Evolutionary conservation across 2,329 filamentous ascomycete genomes (phyloP).

Genomic region (Trichoderma lentiforme): DNA sequence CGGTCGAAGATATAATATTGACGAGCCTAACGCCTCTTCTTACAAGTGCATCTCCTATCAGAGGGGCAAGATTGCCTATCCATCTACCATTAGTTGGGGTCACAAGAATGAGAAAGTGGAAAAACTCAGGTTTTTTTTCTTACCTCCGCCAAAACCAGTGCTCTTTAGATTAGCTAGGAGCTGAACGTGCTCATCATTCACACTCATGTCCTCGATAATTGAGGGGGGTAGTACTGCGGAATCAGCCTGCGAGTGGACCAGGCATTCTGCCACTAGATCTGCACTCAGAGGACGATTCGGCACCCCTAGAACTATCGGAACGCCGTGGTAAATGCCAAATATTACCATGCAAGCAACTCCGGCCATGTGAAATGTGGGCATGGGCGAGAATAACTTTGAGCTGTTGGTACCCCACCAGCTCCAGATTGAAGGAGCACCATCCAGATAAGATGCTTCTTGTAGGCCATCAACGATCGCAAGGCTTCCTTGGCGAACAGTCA

Average conservation of each 20-base stretch:
- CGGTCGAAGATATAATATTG: constrained; percentile 42
- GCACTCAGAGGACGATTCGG: constrained; percentile 35
- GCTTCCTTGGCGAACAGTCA: constrained; percentile 40
- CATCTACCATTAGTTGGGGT: neutral
- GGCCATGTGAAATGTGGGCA: constrained; percentile 41
- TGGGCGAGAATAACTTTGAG: constrained; percentile 19
- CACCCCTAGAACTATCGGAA: constrained; percentile 29
- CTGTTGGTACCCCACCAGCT: constrained; percentile 1
- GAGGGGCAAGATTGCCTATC: constrained; percentile 36
- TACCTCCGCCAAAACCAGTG: constrained; percentile 39
- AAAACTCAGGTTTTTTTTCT: neutral
- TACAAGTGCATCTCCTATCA: constrained; percentile 38
- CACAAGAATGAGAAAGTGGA: neutral
- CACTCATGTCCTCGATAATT: constrained; percentile 43
- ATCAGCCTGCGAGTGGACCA: constrained; percentile 29
- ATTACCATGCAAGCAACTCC: constrained; percentile 29
- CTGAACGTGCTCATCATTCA: constrained; percentile 29
- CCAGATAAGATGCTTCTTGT: constrained; percentile 26
- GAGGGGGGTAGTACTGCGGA: constrained; percentile 36
- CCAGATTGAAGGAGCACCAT: constrained; percentile 22
- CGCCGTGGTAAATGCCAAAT: constrained; percentile 30
- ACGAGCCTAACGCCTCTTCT: constrained; percentile 33
- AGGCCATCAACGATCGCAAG: constrained; percentile 34
- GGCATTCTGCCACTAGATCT: constrained; percentile 32
- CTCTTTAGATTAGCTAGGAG: constrained; percentile 32